Evolutionary conservation across 129 eudicot species (phyloP), one percentile per base, ranked within the genome.

Genomic region (Artemisia annua): DNA sequence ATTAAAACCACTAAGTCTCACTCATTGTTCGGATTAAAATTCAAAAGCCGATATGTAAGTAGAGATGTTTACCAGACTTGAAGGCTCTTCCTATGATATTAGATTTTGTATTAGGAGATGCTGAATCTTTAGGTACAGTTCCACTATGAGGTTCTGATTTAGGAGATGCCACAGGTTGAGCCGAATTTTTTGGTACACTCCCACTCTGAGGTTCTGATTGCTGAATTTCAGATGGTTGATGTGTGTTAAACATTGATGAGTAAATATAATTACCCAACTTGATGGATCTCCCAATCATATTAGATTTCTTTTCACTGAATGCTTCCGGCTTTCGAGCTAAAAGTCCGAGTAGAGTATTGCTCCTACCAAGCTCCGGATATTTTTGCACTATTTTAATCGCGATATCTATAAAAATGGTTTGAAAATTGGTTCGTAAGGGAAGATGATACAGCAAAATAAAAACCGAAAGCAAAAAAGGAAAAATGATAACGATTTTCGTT

Each of bases 371-470:
- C 10, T 51, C 70, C 44, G 87, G 81, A 17, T 55, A 43, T 35
- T 48, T 48, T 57, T 51, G n/a, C 48, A 79, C 68, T 51, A 83
- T 80, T 48, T 75, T 50, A 35, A 83, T 51, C 9, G 82, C 88
- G 3, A 84, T 53, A 73, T 84, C 88, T 84, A 53, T 11, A 56
- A 53, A 69, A 28, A 35, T 39, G 12, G 28, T 58, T 44, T 58
- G 3, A 13, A 44, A 7, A 35, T 35, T 14, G 28, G 49, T 19
- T 17, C 10, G 46, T 39, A 39, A 39, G 9, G 46, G 46, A 39
- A 39, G 46, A 39, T 39, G 46, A 39, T 39, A 39, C 10, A 32
- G 49, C 59, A 10, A 24, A 11, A 49, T 11, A 73, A 39, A 11
- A 16, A 8, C 9, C 2, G 5, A 32, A 3, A 56, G 15, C 10